Percentiles rank a stretch among this genome's conserved stretches.
These are phyloP conservation scores for Populus hybrid DNA, from an alignment of 441 rosid species.

Conservation along the genomic window DNA sequence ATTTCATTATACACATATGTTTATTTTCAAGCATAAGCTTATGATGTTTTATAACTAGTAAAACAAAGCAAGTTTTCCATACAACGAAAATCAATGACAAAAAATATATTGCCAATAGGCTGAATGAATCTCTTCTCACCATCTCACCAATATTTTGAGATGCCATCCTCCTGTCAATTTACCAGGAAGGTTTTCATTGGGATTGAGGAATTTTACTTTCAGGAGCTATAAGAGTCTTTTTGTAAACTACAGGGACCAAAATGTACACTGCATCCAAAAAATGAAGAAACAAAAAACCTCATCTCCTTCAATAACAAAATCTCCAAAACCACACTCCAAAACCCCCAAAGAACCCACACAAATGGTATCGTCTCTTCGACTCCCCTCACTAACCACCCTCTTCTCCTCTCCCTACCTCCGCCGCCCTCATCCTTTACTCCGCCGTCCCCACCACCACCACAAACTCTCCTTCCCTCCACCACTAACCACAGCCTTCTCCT, in stretches of 20 bases:
- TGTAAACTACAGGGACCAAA: not conserved
- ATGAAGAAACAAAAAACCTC: not conserved
- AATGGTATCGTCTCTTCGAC: constrained; percentile 63
- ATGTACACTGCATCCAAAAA: not conserved
- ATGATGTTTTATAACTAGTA: no score
- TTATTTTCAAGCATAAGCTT: no score
- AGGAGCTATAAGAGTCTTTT: not conserved
- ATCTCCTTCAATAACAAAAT: not conserved
- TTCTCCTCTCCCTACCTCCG: constrained; percentile 38
- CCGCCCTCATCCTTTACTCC: not conserved
- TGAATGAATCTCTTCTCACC: no score
- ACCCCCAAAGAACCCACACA: not conserved
- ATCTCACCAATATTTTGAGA: no score
- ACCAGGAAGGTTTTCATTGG: no score
- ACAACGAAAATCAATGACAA: no score
- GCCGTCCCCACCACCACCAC: not conserved
- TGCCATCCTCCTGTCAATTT: no score
- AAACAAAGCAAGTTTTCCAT: no score
- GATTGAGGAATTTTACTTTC: not conserved
- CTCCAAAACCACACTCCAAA: no score
- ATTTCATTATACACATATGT: no score
- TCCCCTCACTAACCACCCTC: constrained; percentile 54
- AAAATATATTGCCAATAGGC: no score
- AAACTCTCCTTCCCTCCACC: constrained; percentile 22
- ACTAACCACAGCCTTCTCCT: not conserved